These are phyloP conservation scores for Colletotrichum tropicicola DNA, from an alignment of 2,329 filamentous ascomycete genomes.

Conservation along the genomic window DNA sequence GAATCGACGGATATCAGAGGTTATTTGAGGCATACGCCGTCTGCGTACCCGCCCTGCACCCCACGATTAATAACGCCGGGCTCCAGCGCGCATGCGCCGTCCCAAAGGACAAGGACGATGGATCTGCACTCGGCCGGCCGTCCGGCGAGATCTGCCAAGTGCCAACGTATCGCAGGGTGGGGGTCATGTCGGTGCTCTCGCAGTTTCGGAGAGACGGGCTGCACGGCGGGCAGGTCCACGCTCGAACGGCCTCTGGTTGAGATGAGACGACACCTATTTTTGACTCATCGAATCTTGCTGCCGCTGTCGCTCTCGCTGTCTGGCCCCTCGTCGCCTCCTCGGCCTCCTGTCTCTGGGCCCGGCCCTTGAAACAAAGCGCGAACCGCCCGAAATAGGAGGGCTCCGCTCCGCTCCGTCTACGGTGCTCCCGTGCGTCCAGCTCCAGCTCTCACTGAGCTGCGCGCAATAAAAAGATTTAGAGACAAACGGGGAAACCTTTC, in stretches of 20 bases:
- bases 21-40: constrained; percentile 27
- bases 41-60: constrained; percentile 22
- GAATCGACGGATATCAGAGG: constrained; percentile 19
- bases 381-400: constrained; percentile 28
- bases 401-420: constrained; percentile 28
- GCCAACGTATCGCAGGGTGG: constrained; percentile 16
- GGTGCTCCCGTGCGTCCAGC: not conserved
- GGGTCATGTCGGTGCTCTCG: constrained; percentile 26
- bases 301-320: not conserved
- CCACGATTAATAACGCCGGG: constrained; percentile 26
- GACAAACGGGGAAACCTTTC: not conserved
- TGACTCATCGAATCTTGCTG: constrained; percentile 23
- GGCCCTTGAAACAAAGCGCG: constrained; percentile 22
- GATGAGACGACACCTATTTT: constrained; percentile 19
- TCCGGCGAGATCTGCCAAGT: constrained; percentile 23
- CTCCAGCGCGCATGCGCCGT: constrained; percentile 21
- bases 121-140: constrained; percentile 26
- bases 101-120: constrained; percentile 1
- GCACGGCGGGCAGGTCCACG: not conserved
- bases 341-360: constrained; percentile 22
- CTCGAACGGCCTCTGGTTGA: not conserved
- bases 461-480: not conserved
- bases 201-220: constrained; percentile 15
- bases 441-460: not conserved
- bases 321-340: not conserved